Evolutionary conservation across 1,139 yeast species (phyloP).

Genomic region (Magnusiomyces suaveolens): DNA sequence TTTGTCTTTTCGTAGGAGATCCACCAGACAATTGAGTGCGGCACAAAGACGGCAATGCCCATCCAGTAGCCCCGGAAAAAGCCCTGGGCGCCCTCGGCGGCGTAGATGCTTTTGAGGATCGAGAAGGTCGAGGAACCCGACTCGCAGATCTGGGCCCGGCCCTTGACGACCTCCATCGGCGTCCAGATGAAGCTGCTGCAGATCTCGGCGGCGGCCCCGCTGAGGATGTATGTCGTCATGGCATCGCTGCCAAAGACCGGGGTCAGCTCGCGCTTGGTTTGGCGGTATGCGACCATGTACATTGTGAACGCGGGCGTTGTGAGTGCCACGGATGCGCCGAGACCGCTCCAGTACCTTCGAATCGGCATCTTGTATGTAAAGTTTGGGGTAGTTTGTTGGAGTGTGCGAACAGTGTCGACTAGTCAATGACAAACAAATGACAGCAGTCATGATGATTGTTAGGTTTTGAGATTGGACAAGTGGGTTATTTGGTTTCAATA

Average conservation of each 20-base stretch:
- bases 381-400: conserved; percentile 35
- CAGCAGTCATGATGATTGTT: background rate
- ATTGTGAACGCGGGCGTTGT: conserved; percentile 38
- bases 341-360: conserved; percentile 35
- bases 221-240: conserved; percentile 30
- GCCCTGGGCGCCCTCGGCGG: conserved; percentile 33
- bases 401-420: conserved; percentile 35
- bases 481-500: background rate
- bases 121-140: conserved; percentile 18
- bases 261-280: conserved; percentile 32
- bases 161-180: conserved; percentile 39
- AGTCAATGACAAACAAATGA: background rate
- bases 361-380: conserved; percentile 31
- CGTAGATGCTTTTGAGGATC: conserved; percentile 26
- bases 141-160: conserved; percentile 34
- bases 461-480: too few species aligned
- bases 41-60: conserved; percentile 36
- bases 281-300: conserved; percentile 36
- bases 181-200: conserved; percentile 37
- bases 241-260: conserved; percentile 33
- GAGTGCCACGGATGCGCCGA: conserved; percentile 33
- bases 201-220: conserved; percentile 36
- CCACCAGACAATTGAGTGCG: conserved; percentile 38
- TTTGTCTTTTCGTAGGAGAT: conserved; percentile 28
- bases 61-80: conserved; percentile 39